Evolutionary conservation across 164 flowering plant genomes (phyloP).

Genomic region (Kingdonia uniflora): DNA sequence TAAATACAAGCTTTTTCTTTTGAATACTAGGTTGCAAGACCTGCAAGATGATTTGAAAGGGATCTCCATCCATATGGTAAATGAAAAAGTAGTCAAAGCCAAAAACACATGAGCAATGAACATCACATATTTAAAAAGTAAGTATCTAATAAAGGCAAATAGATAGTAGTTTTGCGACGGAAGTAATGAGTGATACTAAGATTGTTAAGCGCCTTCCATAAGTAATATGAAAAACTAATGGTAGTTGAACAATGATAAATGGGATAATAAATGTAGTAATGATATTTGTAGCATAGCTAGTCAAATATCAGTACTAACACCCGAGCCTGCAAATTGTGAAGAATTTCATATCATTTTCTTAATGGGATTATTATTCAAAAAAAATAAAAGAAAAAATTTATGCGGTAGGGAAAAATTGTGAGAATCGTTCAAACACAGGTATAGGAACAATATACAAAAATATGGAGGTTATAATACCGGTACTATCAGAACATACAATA

Average conservation of each 20-base stretch:
- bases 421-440: no score
- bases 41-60: conserved; percentile 12
- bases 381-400: no score
- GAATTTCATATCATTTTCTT: no score
- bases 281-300: conserved; percentile 73
- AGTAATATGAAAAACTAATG: conserved; percentile 40
- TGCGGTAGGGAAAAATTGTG: no score
- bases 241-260: conserved; percentile 73
- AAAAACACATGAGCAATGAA: no score
- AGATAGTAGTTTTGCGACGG: conserved; percentile 41
- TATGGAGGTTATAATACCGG: no score
- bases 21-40: conserved; percentile 43
- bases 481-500: no score
- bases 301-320: conserved; percentile 69
- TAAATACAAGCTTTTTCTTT: conserved; percentile 26
- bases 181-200: conserved; percentile 52
- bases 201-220: conserved; percentile 63
- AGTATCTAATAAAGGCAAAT: conserved; percentile 89
- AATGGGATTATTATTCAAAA: no score
- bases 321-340: conserved; percentile 44
- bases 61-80: no score
- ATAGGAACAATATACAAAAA: no score
- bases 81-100: no score
- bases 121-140: neutral
- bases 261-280: conserved; percentile 83